Evolutionary conservation across 257 asterid species (phyloP), one percentile per base, ranked within the genome.

Genomic region (Lantana camara): DNA sequence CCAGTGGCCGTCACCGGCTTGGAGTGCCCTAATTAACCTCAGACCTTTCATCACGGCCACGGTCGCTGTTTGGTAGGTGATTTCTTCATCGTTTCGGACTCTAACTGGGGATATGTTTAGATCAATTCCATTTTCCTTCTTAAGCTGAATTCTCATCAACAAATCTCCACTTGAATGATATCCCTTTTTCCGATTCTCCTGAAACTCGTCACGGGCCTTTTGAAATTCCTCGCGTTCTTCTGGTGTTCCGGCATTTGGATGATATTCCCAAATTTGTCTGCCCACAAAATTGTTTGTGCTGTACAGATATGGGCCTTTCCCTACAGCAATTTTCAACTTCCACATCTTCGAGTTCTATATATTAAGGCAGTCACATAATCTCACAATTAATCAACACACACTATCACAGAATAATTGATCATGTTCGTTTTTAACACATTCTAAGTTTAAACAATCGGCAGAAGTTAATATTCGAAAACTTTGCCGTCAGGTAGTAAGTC

Each of bases 1-100:
- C 95, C 96, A 85, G 11, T 88, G 96, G 11, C 95, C 96, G 17
- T 88, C 91, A 7, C 78, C 78, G 2, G 91, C 89, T 79, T 88
- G 96, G 42, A 88, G 63, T 1, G 96, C 91, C 21, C 86, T 79
- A 57, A 76, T 77, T 6, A 83, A 53, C 11, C 77, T 60, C 6
- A 88, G 47, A 13, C 91, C 89, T 67, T 82, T 88, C 77, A 52
- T 85, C 10, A 88, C 87, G 0, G 89, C 84, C 1, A 64, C 16
- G 3, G 87, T 83, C 1, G 81, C 86, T 0, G 51, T 68, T 32
- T 83, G 89, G 19, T 83, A 78, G 4, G 76, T 81, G 0, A 81
- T 60, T 17, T 83, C 73, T 67, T 83, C 96, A 0, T 67, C 27
- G n/a, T 78, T 79, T 23, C 67, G 83, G 0, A 88, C 4, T 47